Conservation (phyloP, 768 basidiomycete genomes). For the Termitomyces sp. region DNA sequence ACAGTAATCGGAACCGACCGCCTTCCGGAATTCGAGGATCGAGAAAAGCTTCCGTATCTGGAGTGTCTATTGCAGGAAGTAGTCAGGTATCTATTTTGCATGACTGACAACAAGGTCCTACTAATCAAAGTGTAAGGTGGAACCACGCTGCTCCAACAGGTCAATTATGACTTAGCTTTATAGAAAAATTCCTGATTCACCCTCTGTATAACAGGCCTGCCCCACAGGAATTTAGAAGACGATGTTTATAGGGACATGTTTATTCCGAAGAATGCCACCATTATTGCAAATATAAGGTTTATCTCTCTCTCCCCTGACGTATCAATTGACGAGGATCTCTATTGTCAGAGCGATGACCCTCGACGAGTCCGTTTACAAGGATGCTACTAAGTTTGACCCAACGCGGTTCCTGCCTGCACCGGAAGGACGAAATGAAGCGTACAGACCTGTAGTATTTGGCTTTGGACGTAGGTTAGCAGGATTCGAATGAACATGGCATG, state of each 20-base stretch:
- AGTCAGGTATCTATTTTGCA: slow-evolving; percentile 5
- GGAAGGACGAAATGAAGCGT: slow-evolving; percentile 10
- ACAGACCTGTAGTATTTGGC: slow-evolving; percentile 16
- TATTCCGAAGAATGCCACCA: slow-evolving; percentile 34
- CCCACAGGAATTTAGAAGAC: background rate
- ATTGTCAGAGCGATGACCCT: slow-evolving; percentile 35
- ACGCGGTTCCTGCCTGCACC: slow-evolving; percentile 33
- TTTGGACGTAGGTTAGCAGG: slow-evolving; percentile 21
- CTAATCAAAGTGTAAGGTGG: slow-evolving; percentile 13
- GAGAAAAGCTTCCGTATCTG: slow-evolving; percentile 31
- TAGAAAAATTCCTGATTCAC: background rate
- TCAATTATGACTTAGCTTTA: background rate
- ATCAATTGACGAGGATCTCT: background rate
- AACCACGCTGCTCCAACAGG: slow-evolving; percentile 20
- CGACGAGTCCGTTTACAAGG: slow-evolving; percentile 31
- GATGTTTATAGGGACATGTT: slow-evolving; percentile 2
- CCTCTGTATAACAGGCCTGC: background rate
- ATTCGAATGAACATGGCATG: background rate
- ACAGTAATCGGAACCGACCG: slow-evolving; percentile 29
- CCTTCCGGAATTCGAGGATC: slow-evolving; percentile 32
- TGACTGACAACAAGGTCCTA: background rate
- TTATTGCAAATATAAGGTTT: slow-evolving; percentile 39
- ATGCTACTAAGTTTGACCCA: slow-evolving; percentile 37
- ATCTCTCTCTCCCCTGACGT: background rate
- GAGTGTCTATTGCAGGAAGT: slow-evolving; percentile 30